Evolutionary conservation across 192 early-diverging fungal species (phyloP).

Genomic region (Coemansia furcata): DNA sequence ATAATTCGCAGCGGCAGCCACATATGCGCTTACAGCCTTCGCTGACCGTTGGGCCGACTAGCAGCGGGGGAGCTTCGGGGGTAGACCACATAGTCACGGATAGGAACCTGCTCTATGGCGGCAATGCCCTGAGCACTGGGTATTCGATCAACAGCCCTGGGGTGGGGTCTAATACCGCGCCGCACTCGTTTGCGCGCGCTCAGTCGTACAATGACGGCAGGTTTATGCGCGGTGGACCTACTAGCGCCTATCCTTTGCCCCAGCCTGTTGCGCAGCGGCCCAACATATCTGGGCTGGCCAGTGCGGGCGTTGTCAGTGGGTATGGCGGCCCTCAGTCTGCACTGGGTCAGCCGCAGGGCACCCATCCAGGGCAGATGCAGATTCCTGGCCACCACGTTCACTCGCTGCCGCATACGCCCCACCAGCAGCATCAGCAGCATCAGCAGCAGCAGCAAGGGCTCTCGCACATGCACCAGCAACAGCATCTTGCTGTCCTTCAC

Average conservation of each 20-base stretch:
- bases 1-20: slow-evolving; percentile 11
- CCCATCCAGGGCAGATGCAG: slow-evolving; percentile 13
- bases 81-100: slow-evolving; percentile 44
- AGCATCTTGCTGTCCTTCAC: slow-evolving; percentile 21
- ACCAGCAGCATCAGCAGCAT: slow-evolving; percentile 30
- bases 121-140: slow-evolving; percentile 10
- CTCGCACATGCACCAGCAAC: slow-evolving; percentile 22
- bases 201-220: slow-evolving; percentile 35
- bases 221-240: slow-evolving; percentile 27
- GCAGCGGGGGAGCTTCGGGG: slow-evolving; percentile 7
- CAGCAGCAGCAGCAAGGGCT: slow-evolving; percentile 19
- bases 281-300: slow-evolving; percentile 19
- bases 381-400: slow-evolving; percentile 28
- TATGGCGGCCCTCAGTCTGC: slow-evolving; percentile 17
- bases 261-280: slow-evolving; percentile 49
- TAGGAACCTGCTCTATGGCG: slow-evolving; percentile 23
- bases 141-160: slow-evolving; percentile 19
- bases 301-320: slow-evolving; percentile 18
- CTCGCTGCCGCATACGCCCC: slow-evolving; percentile 42
- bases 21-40: slow-evolving; percentile 19
- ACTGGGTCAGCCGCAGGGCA: slow-evolving; percentile 7
- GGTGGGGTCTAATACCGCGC: slow-evolving; percentile 15
- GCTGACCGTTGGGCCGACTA: slow-evolving; percentile 11
- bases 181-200: slow-evolving; percentile 29
- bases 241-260: slow-evolving; percentile 46